Evolutionary conservation across 352 stramenopile genomes (phyloP), one percentile per base, ranked within the genome.

Genomic region (Phytopythium ostracodes): DNA sequence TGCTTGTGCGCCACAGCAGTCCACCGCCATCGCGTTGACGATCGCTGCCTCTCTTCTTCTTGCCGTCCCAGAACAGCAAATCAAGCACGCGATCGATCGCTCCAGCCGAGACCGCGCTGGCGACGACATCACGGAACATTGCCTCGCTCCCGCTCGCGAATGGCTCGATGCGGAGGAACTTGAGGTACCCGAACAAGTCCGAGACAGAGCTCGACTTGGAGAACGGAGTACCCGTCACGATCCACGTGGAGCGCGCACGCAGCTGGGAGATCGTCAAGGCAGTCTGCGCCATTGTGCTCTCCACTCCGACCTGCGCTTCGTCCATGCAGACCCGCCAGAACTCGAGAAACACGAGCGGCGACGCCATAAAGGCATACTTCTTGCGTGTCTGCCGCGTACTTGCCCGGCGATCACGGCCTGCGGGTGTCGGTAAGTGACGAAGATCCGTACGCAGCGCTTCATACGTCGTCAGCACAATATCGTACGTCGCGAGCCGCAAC

Each of bases 381-480:
- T 97, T 97, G 59, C 63, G 62, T 33, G 70, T 71, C 50, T 78
- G 80, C 1, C 81, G 79, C 38, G 73, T 87, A 43, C 81, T 90
- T 0, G 69, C 70, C 47, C 91, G 79, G 20, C 94, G 70, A 51
- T 70, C 64, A 35, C 63, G 59, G 20, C 63, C 71, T 29, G 61
- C 57, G 15, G 66, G 65, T 2, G 68, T 85, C 46, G 76, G 76
- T 6, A 92, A 52, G 59, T 98, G 83, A 31, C 84, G 67, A 22
- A 98, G 57, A 71, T 98, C 94, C 10, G 67, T 75, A 35, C 75
- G 79, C 10, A 98, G 75, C 5, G 79, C 76, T 64, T 96, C 82
- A 59, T 98, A 98, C 1, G 89, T 98, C 1, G 90, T 96, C 18
- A 98, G 69, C 18, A 98, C 83, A 20, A 98, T 80, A 64, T 98